Evolutionary conservation across 2,329 filamentous ascomycete genomes (phyloP).

Genomic region (Byssoonygena ceratinophila): DNA sequence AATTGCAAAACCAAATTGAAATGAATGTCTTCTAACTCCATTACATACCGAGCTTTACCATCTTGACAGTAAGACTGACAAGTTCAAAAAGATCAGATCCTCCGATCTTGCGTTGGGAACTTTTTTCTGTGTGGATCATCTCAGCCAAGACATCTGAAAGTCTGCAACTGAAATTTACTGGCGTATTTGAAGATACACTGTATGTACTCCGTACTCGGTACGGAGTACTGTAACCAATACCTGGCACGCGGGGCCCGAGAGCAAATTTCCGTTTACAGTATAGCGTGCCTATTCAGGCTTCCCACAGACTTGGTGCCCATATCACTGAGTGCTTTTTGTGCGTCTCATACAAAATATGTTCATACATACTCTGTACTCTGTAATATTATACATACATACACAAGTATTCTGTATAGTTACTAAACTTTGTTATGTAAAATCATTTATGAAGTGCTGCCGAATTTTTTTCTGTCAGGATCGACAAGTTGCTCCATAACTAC

Average conservation of each 20-base stretch:
- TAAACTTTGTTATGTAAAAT: neutral
- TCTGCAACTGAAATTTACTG: neutral
- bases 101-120: neutral
- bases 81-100: neutral
- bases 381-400: no score
- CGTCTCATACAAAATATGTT: no score
- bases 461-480: neutral
- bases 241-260: no score
- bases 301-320: no score
- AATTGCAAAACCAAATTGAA: neutral
- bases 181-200: neutral
- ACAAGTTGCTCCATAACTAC: no score
- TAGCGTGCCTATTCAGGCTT: no score
- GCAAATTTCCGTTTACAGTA: no score
- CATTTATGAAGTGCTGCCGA: no score
- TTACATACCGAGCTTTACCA: conserved; percentile 34
- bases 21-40: neutral
- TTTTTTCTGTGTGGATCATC: neutral
- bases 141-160: neutral
- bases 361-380: no score
- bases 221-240: no score
- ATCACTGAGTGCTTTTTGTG: no score
- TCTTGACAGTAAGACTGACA: conserved; percentile 20
- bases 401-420: neutral
- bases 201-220: no score